A percentile compares a stretch with the other conserved stretches of the same genome.
Conservation (phyloP, 78 protist genomes). For the Dictyostelium capitatum region DNA sequence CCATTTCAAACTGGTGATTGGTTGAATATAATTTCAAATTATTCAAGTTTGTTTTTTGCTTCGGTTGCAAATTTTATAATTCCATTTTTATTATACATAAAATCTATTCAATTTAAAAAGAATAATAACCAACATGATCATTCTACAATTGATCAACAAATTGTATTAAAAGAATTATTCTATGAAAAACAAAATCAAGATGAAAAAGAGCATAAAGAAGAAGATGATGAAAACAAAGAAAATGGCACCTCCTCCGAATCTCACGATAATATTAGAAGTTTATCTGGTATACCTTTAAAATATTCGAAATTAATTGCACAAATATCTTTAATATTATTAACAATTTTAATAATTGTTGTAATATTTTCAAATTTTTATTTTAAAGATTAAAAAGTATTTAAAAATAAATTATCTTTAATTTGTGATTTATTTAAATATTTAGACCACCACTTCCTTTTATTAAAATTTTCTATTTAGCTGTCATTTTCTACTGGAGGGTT, state of each 20-base stretch:
- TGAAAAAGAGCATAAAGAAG: background rate
- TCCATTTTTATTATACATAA: constrained; percentile 27
- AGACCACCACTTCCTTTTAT: no score
- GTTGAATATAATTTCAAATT: constrained; percentile 43
- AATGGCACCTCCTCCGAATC: background rate
- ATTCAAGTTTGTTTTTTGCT: constrained; percentile 7
- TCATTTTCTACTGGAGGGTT: no score
- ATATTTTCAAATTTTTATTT: constrained; percentile 24
- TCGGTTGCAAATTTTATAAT: constrained; percentile 54
- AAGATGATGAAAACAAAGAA: background rate
- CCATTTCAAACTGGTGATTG: constrained; percentile 78
- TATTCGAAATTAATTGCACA: background rate
- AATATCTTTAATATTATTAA: background rate
- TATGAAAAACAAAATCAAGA: background rate
- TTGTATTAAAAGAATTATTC: background rate
- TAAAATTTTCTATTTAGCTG: no score
- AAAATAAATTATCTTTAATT: background rate
- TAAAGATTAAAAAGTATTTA: background rate
- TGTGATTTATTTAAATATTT: no score
- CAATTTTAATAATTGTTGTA: background rate
- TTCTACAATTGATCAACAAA: background rate
- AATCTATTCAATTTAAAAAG: constrained; percentile 20
- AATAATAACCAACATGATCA: background rate
- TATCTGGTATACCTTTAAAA: background rate
- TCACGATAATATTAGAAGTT: constrained; percentile 5